Evolutionary conservation across 352 stramenopile genomes (phyloP).

Genomic region (Lagenidium giganteum): DNA sequence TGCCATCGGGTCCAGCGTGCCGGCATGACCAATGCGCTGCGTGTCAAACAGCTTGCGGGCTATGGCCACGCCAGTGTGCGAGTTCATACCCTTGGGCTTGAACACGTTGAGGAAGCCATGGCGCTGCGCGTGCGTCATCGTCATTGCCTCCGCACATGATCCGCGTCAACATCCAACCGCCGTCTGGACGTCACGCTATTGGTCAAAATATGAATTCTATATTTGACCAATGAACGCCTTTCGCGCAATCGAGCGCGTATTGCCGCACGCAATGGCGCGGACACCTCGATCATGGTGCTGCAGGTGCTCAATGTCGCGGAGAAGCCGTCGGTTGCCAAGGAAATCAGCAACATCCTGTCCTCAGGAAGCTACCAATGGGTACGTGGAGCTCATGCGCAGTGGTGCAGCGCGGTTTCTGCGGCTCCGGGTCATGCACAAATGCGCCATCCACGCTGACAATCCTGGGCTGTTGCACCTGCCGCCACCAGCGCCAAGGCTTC

Average conservation of each 20-base stretch:
- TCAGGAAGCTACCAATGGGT: slow-evolving; percentile 50
- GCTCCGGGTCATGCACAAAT: background rate
- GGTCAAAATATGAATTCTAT: too few species aligned
- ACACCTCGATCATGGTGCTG: slow-evolving; percentile 19
- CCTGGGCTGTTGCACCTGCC: background rate
- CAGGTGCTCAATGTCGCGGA: slow-evolving; percentile 97
- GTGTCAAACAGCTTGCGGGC: slow-evolving; percentile 72
- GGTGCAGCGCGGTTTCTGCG: background rate
- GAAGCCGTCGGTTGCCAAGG: slow-evolving; percentile 99
- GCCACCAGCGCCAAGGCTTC: slow-evolving; percentile 44
- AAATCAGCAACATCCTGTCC: slow-evolving; percentile 94
- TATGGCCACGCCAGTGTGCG: slow-evolving; percentile 66
- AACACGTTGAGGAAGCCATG: slow-evolving; percentile 77
- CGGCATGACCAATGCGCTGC: slow-evolving; percentile 69
- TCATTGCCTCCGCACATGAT: background rate
- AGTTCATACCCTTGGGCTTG: slow-evolving; percentile 75
- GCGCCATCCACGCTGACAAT: background rate
- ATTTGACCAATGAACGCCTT: background rate
- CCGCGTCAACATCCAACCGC: slow-evolving; percentile 2
- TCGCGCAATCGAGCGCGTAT: background rate
- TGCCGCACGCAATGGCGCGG: slow-evolving; percentile 8
- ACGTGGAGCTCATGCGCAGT: slow-evolving; percentile 9
- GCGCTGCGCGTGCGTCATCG: slow-evolving; percentile 17
- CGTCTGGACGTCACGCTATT: too few species aligned
- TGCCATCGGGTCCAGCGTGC: slow-evolving; percentile 87